Base-by-base conservation (phyloP, 2,329 filamentous ascomycete genomes). In the Fusarium phyllophilum region DNA sequence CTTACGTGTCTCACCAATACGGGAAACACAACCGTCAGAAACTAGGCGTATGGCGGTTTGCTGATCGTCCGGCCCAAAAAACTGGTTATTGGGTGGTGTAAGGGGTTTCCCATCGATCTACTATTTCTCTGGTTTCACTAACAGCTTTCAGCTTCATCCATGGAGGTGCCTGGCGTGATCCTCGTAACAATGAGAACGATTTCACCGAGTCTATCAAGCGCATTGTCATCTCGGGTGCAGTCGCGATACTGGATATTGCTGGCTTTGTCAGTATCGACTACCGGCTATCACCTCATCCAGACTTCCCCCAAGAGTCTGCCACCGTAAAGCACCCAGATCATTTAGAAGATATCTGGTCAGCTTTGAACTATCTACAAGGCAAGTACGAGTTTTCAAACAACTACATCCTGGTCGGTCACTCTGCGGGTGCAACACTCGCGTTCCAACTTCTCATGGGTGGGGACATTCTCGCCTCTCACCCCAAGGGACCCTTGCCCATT, bases 231-330 rank as follows among this genome's bases (percentile, higher is more conserved):
- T 78, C 75, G 10, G 72, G 74, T 34, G 68, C 79, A 33, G 68
- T 77, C 34, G 61, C 75, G 26, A 67, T 65, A 14, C 68, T 80
- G 33, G 79, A 81, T 55, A 84, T 93, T 65, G 87, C 88, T 29
- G 91, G 88, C 67, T 89, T 93, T 77, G 88, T 90, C 34, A 91
- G 90, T 49, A 82, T 92, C 64, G 88, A 90, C 77, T 92, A 92
- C 82, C 85, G 89, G 14, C 87, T 92, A 63, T 90, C 89, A 1
- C 84, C 87, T 9, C 78, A 86, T 55, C 86, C 88, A 8, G 83
- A 83, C 33, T 80, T 83, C 38, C 85, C 86, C 20, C 82, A 83
- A 54, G 78, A 81, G 54, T 68, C 79, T 34, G 52, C 66, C 29
- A 68, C 82, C 52, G 89, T 87, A 8, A 78, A 78, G 48, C 89